A percentile compares a stretch with the other conserved stretches of the same genome.
These are phyloP conservation scores for Venturia aucupariae DNA, from an alignment of 2,329 filamentous ascomycete genomes.

Conservation along the genomic window DNA sequence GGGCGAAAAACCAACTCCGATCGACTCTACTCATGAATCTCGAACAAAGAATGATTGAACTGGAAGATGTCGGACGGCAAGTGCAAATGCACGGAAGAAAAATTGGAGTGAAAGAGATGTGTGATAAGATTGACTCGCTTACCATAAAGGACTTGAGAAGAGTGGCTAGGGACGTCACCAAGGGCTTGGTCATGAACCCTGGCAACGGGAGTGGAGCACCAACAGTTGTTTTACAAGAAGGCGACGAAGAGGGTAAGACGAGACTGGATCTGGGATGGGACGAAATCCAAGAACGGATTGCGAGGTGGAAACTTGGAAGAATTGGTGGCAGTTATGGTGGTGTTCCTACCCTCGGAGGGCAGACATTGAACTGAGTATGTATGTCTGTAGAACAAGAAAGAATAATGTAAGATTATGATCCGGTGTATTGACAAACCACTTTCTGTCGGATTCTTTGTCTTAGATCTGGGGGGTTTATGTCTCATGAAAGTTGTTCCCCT, in stretches of 20 bases:
- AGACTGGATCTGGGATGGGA: conserved; percentile 69
- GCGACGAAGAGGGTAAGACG: conserved; percentile 57
- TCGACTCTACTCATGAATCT: conserved; percentile 93
- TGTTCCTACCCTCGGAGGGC: neutral
- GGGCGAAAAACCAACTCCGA: conserved; percentile 94
- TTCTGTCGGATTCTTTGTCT: too few relatives aligned
- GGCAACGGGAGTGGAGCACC: conserved; percentile 78
- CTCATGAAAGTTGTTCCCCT: too few relatives aligned
- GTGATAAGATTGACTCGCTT: conserved; percentile 69
- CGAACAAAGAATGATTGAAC: conserved; percentile 91
- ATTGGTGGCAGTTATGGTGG: conserved; percentile 34
- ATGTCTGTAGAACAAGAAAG: neutral
- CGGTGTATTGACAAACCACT: neutral
- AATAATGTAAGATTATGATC: neutral
- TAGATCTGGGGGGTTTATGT: too few relatives aligned
- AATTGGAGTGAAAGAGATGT: conserved; percentile 90
- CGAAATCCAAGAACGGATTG: conserved; percentile 80
- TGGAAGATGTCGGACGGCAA: conserved; percentile 89
- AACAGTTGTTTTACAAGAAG: conserved; percentile 91
- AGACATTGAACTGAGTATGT: neutral
- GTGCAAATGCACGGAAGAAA: conserved; percentile 95
- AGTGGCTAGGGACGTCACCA: conserved; percentile 70
- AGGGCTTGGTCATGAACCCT: conserved; percentile 63
- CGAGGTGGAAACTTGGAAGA: conserved; percentile 71
- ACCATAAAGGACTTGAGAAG: conserved; percentile 72